phyloP scores from a whole-genome alignment of 164 flowering plant species.

The Euptelea pleiosperma region DNA sequence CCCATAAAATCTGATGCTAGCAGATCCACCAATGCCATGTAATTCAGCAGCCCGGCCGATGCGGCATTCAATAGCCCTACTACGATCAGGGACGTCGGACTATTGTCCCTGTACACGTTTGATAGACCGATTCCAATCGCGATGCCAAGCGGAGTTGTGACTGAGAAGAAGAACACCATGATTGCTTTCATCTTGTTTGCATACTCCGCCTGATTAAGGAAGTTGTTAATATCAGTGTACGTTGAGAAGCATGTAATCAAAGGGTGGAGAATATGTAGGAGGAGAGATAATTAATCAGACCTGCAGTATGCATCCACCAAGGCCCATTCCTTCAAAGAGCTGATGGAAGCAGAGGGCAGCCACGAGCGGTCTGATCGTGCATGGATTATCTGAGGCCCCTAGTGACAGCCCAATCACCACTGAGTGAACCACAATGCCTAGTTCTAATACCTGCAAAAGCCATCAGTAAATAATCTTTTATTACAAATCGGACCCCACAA shows the following conservation, averaged over 20 bases:
- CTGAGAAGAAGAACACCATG: constrained; percentile 23
- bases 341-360: constrained; percentile 17
- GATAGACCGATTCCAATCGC: constrained; percentile 12
- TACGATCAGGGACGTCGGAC: constrained; percentile 19
- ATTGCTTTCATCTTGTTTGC: neutral
- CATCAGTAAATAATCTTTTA: too few relatives aligned
- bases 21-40: constrained; percentile 28
- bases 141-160: constrained; percentile 21
- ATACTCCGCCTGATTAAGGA: constrained; percentile 15
- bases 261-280: neutral
- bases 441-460: constrained; percentile 13
- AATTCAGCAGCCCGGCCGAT: constrained; percentile 25
- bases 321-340: constrained; percentile 17
- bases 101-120: constrained; percentile 16
- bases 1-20: constrained; percentile 22
- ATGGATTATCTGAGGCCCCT: constrained; percentile 12
- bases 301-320: constrained; percentile 8
- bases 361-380: constrained; percentile 14
- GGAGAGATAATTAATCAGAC: too few relatives aligned
- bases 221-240: neutral
- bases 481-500: too few relatives aligned
- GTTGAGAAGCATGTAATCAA: neutral
- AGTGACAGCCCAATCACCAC: constrained; percentile 16
- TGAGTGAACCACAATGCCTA: constrained; percentile 17
- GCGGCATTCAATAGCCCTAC: constrained; percentile 21